These are phyloP conservation scores for Neurospora sp. DNA, from an alignment of 495 filamentous ascomycete species.

Conservation along the genomic window DNA sequence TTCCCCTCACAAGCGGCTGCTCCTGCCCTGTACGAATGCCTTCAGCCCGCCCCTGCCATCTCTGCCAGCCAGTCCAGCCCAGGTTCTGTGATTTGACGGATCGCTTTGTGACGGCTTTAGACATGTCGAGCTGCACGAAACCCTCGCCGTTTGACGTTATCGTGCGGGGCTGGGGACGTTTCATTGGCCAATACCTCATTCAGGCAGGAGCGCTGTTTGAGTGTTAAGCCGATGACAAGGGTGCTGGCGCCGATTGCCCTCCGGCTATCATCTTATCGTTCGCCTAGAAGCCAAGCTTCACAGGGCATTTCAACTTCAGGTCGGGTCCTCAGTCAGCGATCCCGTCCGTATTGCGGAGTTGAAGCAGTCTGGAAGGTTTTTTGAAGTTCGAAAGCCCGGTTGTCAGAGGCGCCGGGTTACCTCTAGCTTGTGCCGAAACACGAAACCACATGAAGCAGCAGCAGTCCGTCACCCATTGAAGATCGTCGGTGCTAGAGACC, in stretches of 20 bases:
- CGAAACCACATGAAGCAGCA: neutral
- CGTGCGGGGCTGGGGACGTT: neutral
- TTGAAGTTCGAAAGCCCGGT: neutral
- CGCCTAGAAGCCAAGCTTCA: neutral
- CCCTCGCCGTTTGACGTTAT: constrained; percentile 3
- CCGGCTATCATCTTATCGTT: neutral
- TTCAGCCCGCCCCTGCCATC: neutral
- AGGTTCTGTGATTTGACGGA: neutral
- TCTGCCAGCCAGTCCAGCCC: neutral
- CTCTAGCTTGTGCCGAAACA: neutral
- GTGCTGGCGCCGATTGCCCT: neutral
- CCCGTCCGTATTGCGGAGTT: neutral
- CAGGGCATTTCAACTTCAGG: neutral
- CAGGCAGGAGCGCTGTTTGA: neutral
- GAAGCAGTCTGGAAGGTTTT: neutral
- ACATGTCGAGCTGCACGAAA: neutral
- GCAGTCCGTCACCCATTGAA: neutral
- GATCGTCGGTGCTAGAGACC: neutral
- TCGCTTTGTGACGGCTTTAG: constrained; percentile 24
- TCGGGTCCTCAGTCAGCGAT: neutral
- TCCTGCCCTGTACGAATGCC: neutral
- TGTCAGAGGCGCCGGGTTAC: neutral
- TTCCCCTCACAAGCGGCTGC: neutral
- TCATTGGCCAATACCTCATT: constrained; percentile 15
- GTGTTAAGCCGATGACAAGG: neutral